Percentiles rank a stretch among this genome's conserved stretches.
phyloP scores from a whole-genome alignment of 768 basidiomycete genomes.

The Podaxis pistillaris region DNA sequence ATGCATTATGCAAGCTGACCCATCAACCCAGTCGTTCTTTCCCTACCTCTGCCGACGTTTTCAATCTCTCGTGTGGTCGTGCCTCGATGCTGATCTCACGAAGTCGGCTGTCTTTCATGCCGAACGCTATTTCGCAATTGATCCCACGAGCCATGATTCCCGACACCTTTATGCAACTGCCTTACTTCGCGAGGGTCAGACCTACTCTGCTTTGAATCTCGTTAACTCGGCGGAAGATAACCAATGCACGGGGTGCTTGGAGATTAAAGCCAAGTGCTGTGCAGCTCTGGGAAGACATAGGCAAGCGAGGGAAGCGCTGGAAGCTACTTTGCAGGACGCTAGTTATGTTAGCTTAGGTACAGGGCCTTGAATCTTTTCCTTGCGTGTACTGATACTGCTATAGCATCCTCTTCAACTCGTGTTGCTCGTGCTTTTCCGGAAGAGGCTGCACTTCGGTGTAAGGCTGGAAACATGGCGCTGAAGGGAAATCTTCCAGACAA shows the following conservation, averaged over 20 bases:
- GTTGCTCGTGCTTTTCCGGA: conserved; percentile 63
- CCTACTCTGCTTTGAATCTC: conserved; percentile 71
- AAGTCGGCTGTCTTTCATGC: conserved; percentile 87
- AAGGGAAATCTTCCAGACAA: conserved; percentile 77
- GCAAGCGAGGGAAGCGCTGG: conserved; percentile 72
- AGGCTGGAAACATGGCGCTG: conserved; percentile 71
- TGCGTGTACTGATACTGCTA: conserved; percentile 9
- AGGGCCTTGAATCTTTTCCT: conserved; percentile 24
- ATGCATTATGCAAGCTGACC: conserved; percentile 54
- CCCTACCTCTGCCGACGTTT: conserved; percentile 68
- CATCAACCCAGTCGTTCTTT: conserved; percentile 38
- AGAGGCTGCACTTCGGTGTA: conserved; percentile 72
- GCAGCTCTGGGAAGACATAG: conserved; percentile 69
- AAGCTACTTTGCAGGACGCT: conserved; percentile 54
- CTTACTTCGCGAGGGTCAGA: conserved; percentile 66
- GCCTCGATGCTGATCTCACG: conserved; percentile 76
- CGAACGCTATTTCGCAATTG: conserved; percentile 76
- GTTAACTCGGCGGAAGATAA: conserved; percentile 62
- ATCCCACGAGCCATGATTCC: conserved; percentile 72
- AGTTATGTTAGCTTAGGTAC: conserved; percentile 56
- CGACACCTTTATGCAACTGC: conserved; percentile 83
- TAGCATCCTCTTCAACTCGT: conserved; percentile 57
- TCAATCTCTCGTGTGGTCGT: conserved; percentile 75
- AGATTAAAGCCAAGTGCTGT: conserved; percentile 79
- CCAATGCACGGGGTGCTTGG: conserved; percentile 71